phyloP scores from a whole-genome alignment of 1,139 yeast genomes.

The Hansenula sp. region DNA sequence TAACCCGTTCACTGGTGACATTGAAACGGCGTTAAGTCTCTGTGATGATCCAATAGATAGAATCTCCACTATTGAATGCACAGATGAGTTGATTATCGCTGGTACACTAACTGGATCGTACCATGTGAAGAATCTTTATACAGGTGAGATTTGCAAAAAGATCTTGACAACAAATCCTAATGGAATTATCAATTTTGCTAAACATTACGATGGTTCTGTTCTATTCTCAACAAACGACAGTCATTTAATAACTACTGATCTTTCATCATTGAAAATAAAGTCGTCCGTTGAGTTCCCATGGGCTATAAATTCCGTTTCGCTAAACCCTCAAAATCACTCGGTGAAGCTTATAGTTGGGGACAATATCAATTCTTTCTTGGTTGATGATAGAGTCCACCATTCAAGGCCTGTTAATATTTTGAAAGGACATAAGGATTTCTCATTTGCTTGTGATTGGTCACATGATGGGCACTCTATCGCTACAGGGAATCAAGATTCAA shows the following conservation, averaged over 20 bases:
- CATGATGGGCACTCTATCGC: slow-evolving; percentile 39
- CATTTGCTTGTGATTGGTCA: slow-evolving; percentile 62
- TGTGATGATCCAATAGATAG: slow-evolving; percentile 30
- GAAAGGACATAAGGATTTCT: slow-evolving; percentile 50
- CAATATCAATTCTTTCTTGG: slow-evolving; percentile 35
- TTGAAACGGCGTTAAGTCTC: slow-evolving; percentile 38
- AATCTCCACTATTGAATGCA: slow-evolving; percentile 46
- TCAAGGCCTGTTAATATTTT: slow-evolving; percentile 21
- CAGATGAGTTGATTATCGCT: slow-evolving; percentile 39
- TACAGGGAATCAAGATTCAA: slow-evolving; percentile 62
- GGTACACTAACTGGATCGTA: slow-evolving; percentile 59
- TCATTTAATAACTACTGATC: slow-evolving; percentile 38
- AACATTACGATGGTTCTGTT: slow-evolving; percentile 30
- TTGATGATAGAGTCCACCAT: slow-evolving; percentile 37
- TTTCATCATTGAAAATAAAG: slow-evolving; percentile 22
- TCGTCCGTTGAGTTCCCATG: slow-evolving; percentile 31
- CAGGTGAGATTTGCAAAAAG: slow-evolving; percentile 31
- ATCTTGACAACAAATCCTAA: slow-evolving; percentile 40
- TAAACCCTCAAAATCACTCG: slow-evolving; percentile 33
- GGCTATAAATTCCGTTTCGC: slow-evolving; percentile 50
- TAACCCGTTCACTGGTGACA: slow-evolving; percentile 29
- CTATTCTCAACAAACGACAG: slow-evolving; percentile 49
- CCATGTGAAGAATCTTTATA: slow-evolving; percentile 34
- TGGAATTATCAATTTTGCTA: slow-evolving; percentile 55
- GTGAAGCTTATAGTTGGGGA: slow-evolving; percentile 52